These are phyloP conservation scores for Pilasporangium apinafurcum DNA, from an alignment of 352 stramenopile genomes.

Conservation along the genomic window DNA sequence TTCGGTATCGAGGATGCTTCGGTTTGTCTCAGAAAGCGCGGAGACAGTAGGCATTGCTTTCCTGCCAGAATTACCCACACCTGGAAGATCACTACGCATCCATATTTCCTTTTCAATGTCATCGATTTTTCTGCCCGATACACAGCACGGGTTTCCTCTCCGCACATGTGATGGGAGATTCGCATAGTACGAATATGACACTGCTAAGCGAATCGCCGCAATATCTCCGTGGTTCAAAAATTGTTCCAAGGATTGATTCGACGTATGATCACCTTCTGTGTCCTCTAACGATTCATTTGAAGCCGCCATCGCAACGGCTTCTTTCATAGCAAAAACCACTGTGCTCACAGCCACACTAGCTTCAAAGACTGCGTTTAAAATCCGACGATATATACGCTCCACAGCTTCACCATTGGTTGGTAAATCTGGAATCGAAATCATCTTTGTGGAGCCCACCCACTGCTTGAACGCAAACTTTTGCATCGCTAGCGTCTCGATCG, in stretches of 20 bases:
- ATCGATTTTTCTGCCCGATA: slow-evolving; percentile 26
- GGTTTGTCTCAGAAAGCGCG: slow-evolving; percentile 23
- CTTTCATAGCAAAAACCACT: slow-evolving; percentile 46
- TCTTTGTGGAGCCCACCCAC: slow-evolving; percentile 43
- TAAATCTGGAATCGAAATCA: slow-evolving; percentile 21
- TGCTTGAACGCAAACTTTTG: slow-evolving; percentile 59
- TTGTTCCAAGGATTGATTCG: slow-evolving; percentile 15
- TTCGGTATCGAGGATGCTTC: slow-evolving; percentile 54
- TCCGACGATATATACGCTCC: slow-evolving; percentile 17
- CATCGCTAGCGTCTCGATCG: slow-evolving; percentile 19
- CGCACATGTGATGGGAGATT: slow-evolving; percentile 2
- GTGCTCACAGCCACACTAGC: slow-evolving; percentile 42
- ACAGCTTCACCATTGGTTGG: background rate
- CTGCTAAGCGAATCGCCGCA: slow-evolving; percentile 21
- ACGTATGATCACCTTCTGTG: background rate
- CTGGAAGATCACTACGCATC: slow-evolving; percentile 48
- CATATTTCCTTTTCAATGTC: slow-evolving; percentile 53
- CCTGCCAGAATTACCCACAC: slow-evolving; percentile 55
- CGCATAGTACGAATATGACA: slow-evolving; percentile 15
- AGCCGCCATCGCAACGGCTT: slow-evolving; percentile 17
- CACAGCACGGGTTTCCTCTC: slow-evolving; percentile 8
- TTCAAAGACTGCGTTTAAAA: slow-evolving; percentile 28
- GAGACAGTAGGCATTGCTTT: slow-evolving; percentile 46
- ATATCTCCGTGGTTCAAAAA: slow-evolving; percentile 50
- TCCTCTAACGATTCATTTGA: no score